Evolutionary conservation across 2,329 filamentous ascomycete genomes (phyloP), one percentile per base, ranked within the genome.

Genomic region (Fusarium sp.): DNA sequence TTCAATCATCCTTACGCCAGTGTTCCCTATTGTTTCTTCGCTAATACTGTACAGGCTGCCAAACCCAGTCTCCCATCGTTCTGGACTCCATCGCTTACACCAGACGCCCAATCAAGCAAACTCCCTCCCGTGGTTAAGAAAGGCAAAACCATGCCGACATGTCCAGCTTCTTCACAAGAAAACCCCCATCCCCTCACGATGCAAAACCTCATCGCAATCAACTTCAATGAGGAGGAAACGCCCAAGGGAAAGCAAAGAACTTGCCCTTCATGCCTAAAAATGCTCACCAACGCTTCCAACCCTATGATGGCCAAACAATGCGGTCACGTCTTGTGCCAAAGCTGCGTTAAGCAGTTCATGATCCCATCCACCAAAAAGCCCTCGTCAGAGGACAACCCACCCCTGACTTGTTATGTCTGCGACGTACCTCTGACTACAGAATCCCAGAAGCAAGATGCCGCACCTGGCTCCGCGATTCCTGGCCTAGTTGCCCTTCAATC

Each of bases 11-110:
- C 35, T 29, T 29, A 53, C 9, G 27, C 44, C 27, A n/a, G 17
- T 43, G 38, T 54, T 39, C 15, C 13, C 43, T 51, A 25, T 54
- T 66, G 49, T 68, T 13, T 23, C 9, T 13, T 37, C 25, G 19
- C 39, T 51, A 45, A 42, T 33, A 33, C 6, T 13, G n/a, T 67
- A 15, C 76, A 87, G 71, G 83, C 86, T 3, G 80, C 84, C 9
- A 91, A 89, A 75, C 84, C 86, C 1, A 83, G 84, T 14, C 78
- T 97, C 0, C 91, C 92, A 0, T 96, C 92, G 0, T 98, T 98
- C 77, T 98, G 94, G 95, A 89, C 94, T 1, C 94, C 93, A 0
- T 91, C 90, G 0, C 84, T 94, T 53, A 96, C 91, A 0, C 92
- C 92, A 11, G 75, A 77, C 36, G 73, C 74, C 31, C 71, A 75